A percentile compares a stretch with the other conserved stretches of the same genome.
phyloP scores from a whole-genome alignment of 2,329 filamentous ascomycete genomes.

The Aspergillus uvarum region DNA sequence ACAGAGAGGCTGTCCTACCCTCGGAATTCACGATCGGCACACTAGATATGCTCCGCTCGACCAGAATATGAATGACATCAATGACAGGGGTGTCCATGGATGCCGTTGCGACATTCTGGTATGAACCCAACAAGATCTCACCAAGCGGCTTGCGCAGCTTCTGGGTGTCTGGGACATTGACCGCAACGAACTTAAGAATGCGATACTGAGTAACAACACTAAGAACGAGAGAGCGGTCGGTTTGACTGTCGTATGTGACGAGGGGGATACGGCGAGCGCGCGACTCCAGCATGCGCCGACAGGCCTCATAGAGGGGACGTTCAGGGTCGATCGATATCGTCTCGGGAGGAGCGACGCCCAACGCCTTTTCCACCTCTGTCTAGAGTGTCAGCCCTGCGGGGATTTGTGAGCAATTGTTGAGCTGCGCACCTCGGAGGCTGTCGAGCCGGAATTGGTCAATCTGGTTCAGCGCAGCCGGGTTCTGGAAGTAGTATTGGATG shows the following conservation, averaged over 20 bases:
- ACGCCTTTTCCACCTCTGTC: conserved; percentile 88
- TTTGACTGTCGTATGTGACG: conserved; percentile 92
- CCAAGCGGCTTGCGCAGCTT: conserved; percentile 82
- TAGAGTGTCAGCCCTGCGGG: conserved; percentile 6
- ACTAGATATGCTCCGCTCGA: conserved; percentile 89
- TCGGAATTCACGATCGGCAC: conserved; percentile 86
- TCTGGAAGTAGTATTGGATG: conserved; percentile 98
- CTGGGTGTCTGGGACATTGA: conserved; percentile 88
- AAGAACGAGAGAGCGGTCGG: conserved; percentile 84
- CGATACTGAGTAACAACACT: conserved; percentile 98
- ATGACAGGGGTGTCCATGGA: conserved; percentile 89
- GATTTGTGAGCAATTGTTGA: neutral
- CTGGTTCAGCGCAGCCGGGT: conserved; percentile 81
- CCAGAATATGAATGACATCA: conserved; percentile 90
- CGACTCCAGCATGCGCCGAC: conserved; percentile 88
- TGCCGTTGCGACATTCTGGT: conserved; percentile 75
- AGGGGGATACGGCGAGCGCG: conserved; percentile 90
- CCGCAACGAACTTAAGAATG: conserved; percentile 96
- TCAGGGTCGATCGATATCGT: conserved; percentile 94
- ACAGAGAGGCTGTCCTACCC: conserved; percentile 38
- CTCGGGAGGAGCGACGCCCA: conserved; percentile 86
- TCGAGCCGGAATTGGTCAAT: conserved; percentile 93
- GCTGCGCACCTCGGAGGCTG: conserved; percentile 74
- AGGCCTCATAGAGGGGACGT: conserved; percentile 89
- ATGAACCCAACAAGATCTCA: conserved; percentile 83